Evolutionary conservation across 2,329 filamentous ascomycete genomes (phyloP).

Genomic region (Microdochium nivale): DNA sequence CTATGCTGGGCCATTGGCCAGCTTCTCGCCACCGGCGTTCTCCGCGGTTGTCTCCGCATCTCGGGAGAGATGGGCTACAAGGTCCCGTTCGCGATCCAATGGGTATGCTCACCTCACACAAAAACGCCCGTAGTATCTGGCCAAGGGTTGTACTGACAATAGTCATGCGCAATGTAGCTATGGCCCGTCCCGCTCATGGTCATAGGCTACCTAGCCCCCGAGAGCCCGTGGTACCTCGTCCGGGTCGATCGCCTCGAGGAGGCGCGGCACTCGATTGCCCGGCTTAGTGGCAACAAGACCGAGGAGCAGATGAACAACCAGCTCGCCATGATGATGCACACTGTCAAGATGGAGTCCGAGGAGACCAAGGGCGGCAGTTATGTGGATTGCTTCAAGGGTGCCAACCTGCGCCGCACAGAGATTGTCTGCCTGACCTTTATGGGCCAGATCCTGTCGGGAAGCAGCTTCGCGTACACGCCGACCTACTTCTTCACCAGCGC

Average conservation of each 20-base stretch:
- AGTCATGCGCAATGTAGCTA: constrained; percentile 9
- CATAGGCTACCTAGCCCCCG: constrained; percentile 30
- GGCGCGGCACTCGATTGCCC: constrained; percentile 23
- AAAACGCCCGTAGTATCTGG: too few relatives aligned
- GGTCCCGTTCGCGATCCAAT: constrained; percentile 34
- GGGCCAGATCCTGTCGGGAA: constrained; percentile 23
- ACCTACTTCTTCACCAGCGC: constrained; percentile 28
- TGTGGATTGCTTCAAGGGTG: constrained; percentile 35
- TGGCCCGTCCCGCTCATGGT: constrained; percentile 32
- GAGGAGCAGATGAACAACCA: constrained; percentile 25
- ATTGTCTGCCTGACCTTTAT: constrained; percentile 29
- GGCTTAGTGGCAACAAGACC: constrained; percentile 21
- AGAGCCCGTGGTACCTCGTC: constrained; percentile 38
- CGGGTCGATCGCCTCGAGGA: constrained; percentile 25
- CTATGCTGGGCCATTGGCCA: constrained; percentile 37
- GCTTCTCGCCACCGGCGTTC: constrained; percentile 28
- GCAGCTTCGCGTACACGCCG: constrained; percentile 27
- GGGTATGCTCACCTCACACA: constrained; percentile 14
- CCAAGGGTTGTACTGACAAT: neutral
- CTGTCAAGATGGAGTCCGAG: constrained; percentile 32
- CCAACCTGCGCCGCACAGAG: constrained; percentile 34
- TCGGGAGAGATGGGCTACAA: constrained; percentile 30
- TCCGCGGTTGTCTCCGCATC: constrained; percentile 25
- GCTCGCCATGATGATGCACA: constrained; percentile 35
- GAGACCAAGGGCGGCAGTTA: constrained; percentile 31